Evolutionary conservation across 805 yeast genomes (phyloP).

Genomic region (Cyberlindnera americana): DNA sequence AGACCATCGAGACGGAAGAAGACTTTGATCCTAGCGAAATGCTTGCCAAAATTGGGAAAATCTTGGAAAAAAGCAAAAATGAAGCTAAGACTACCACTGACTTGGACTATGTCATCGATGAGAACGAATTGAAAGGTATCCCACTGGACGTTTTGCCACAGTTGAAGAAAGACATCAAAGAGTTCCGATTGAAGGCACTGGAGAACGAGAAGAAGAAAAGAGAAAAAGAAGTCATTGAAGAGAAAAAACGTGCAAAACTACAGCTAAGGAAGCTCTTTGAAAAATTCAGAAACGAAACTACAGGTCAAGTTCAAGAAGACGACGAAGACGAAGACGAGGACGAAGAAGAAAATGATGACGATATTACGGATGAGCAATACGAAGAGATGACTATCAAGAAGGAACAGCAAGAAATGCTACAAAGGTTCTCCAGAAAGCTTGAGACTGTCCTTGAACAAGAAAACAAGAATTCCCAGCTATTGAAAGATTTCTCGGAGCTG

Average conservation of each 20-base stretch:
- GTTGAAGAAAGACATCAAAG: slow-evolving; percentile 50
- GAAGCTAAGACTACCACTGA: slow-evolving; percentile 2
- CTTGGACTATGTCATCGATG: slow-evolving; percentile 48
- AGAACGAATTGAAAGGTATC: slow-evolving; percentile 53
- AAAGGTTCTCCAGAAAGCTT: slow-evolving; percentile 20
- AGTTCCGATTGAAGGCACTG: slow-evolving; percentile 53
- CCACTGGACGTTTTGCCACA: slow-evolving; percentile 50
- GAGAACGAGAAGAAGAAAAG: slow-evolving; percentile 50
- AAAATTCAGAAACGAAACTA: slow-evolving; percentile 32
- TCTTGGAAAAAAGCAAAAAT: slow-evolving; percentile 6
- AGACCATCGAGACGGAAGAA: slow-evolving; percentile 11
- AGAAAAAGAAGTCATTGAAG: slow-evolving; percentile 43
- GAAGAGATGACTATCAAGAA: slow-evolving; percentile 28
- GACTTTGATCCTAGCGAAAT: not conserved
- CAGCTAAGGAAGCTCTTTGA: slow-evolving; percentile 44
- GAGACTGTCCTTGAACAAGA: slow-evolving; percentile 15
- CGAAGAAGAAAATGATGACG: slow-evolving; percentile 26
- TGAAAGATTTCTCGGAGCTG: slow-evolving; percentile 24
- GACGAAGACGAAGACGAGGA: slow-evolving; percentile 25
- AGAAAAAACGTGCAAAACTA: slow-evolving; percentile 45
- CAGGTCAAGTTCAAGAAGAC: slow-evolving; percentile 18
- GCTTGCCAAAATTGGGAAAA: not conserved
- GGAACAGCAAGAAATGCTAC: slow-evolving; percentile 19
- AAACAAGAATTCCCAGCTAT: slow-evolving; percentile 16
- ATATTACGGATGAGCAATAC: slow-evolving; percentile 32